Evolutionary conservation across 306 rosid genomes (phyloP).

Genomic region (Lithocarpus polystachyus): DNA sequence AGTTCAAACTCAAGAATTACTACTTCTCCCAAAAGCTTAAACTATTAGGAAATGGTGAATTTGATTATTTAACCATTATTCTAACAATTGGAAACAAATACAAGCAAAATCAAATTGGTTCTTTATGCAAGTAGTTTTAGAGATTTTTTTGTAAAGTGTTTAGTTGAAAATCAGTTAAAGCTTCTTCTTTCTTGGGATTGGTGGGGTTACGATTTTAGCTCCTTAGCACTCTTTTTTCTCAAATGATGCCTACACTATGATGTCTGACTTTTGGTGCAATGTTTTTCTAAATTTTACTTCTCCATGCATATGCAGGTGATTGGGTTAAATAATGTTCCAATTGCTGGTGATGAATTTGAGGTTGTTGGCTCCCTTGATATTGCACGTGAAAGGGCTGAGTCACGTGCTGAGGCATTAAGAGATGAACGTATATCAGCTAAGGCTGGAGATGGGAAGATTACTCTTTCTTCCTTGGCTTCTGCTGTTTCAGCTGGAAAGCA

Average conservation of each 20-base stretch:
- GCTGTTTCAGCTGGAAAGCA: slow-evolving; percentile 84
- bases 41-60: no score
- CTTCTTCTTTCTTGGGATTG: neutral
- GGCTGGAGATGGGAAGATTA: slow-evolving; percentile 96
- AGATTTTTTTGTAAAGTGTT: neutral
- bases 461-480: slow-evolving; percentile 97
- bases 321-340: slow-evolving; percentile 87
- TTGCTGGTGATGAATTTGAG: slow-evolving; percentile 94
- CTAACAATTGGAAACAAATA: no score
- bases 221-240: neutral
- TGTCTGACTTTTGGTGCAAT: neutral
- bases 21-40: no score
- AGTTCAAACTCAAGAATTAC: no score
- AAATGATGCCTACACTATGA: neutral
- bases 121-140: neutral
- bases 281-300: slow-evolving; percentile 11
- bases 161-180: neutral
- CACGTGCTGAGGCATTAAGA: slow-evolving; percentile 67
- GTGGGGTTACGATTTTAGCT: neutral
- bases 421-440: slow-evolving; percentile 86
- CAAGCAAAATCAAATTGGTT: neutral
- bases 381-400: slow-evolving; percentile 92
- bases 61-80: no score
- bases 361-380: slow-evolving; percentile 76
- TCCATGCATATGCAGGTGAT: slow-evolving; percentile 51